Conservation (phyloP, 2,329 filamentous ascomycete species). For the Ophiostoma novo-ulmi region DNA sequence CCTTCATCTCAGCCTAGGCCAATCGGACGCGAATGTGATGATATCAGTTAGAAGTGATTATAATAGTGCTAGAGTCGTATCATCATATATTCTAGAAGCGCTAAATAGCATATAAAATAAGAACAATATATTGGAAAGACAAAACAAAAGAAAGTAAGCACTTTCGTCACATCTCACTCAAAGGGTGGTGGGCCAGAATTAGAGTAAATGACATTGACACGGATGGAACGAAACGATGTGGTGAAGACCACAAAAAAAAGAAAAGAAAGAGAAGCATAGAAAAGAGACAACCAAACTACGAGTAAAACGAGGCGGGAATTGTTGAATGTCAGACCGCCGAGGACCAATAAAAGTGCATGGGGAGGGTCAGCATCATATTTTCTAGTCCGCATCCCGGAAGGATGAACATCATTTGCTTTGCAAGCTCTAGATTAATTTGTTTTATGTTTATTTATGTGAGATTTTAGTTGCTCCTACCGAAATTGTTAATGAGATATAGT, state of each 20-base stretch:
- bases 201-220: background rate
- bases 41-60: background rate
- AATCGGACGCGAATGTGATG: constrained; percentile 15
- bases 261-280: background rate
- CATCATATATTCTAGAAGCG: background rate
- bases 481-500: background rate
- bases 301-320: constrained; percentile 18
- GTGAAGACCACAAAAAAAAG: background rate
- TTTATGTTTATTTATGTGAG: background rate
- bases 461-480: background rate
- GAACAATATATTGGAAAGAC: background rate
- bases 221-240: constrained; percentile 4
- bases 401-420: background rate
- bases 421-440: background rate
- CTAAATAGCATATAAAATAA: background rate
- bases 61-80: background rate
- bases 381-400: background rate
- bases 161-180: constrained; percentile 2
- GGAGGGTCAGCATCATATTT: background rate
- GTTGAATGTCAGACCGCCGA: constrained; percentile 2
- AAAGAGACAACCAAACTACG: background rate
- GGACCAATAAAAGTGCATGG: constrained; percentile 6
- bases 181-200: background rate
- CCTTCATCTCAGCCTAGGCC: constrained; percentile 17
- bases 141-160: background rate